Base-by-base conservation (phyloP, 2,329 filamentous ascomycete genomes). In the Beauveria asiatica region DNA sequence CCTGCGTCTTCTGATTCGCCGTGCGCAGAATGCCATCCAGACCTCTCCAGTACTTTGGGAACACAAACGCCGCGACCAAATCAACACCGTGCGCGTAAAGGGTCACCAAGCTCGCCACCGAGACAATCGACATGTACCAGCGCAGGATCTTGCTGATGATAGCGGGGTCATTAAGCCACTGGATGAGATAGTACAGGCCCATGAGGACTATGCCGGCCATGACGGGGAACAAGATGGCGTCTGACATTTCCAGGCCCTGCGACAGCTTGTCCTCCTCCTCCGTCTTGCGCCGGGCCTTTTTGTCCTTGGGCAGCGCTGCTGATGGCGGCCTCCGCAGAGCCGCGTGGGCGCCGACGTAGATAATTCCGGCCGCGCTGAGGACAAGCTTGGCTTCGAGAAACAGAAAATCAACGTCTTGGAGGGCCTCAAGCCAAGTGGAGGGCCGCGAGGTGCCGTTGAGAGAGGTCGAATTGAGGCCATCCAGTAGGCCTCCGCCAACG, bases 191-290 rank as follows among this genome's bases (percentile, higher is more conserved):
- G 76, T 97, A 97, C 13, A 97, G 79, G 5, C 85, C 85, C 46
- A 85, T 80, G 9, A 97, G 82, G 1, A 87, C 84, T 10, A 78
- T 68, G 2, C 86, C 90, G 6, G 92, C 92, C 59, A 92, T 78
- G 37, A 97, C 66, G 1, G 93, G 94, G 64, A 97, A 89, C 67
- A 95, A 73, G 65, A 97, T 83, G 52, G 91, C 93, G 72, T 97
- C 93, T 0, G 83, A 86, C 1, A 89, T 85, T 60, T 74, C 72
- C 9, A 85, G 80, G 69, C 62, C 84, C 75, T 65, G 83, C 2
- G 71, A 61, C 51, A 72, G 77, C 11, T 81, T 76, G 21, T 84
- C 77, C 19, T 81, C 80, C 11, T 83, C 78, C 0, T 79, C 74
- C 1, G 73, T 70, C 46, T 79, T 77, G 6, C 75, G 74, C 44